A percentile compares a stretch with the other conserved stretches of the same genome.
These are phyloP conservation scores for Fusarium sp. DNA, from an alignment of 2,329 filamentous ascomycete genomes.

Conservation along the genomic window DNA sequence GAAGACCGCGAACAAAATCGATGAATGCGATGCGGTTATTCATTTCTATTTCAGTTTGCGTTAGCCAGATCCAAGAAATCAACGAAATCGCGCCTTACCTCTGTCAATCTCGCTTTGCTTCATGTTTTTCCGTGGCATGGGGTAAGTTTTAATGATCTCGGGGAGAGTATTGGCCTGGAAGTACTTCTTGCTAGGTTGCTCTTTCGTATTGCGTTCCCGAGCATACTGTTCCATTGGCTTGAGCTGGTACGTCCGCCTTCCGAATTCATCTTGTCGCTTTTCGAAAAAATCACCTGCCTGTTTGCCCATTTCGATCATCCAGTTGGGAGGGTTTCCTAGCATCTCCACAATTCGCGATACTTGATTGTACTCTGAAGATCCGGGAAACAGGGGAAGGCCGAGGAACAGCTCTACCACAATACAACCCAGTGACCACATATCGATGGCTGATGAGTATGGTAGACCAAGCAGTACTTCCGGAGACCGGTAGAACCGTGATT, in stretches of 20 bases:
- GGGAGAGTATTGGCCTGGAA: slow-evolving; percentile 94
- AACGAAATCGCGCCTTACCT: slow-evolving; percentile 67
- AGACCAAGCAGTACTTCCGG: slow-evolving; percentile 95
- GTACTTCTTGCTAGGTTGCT: slow-evolving; percentile 99
- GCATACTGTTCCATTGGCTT: slow-evolving; percentile 99
- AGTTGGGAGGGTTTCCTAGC: slow-evolving; percentile 94
- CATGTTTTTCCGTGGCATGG: slow-evolving; percentile 99
- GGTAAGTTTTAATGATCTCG: slow-evolving; percentile 97
- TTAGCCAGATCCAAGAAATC: not conserved
- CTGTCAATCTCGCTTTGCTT: slow-evolving; percentile 95
- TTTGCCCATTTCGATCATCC: slow-evolving; percentile 99
- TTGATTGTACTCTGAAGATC: slow-evolving; percentile 98
- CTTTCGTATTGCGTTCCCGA: slow-evolving; percentile 93
- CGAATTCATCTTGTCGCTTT: slow-evolving; percentile 90
- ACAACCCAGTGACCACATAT: slow-evolving; percentile 99
- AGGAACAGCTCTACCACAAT: slow-evolving; percentile 98
- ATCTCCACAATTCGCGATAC: slow-evolving; percentile 98
- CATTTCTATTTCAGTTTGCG: slow-evolving; percentile 77
- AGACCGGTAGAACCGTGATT: slow-evolving; percentile 97
- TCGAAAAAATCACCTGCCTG: slow-evolving; percentile 98
- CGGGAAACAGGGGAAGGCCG: slow-evolving; percentile 92
- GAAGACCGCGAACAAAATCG: slow-evolving; percentile 92
- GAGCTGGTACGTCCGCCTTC: slow-evolving; percentile 87
- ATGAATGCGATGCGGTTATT: slow-evolving; percentile 98
- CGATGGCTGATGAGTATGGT: slow-evolving; percentile 97